phyloP scores from a whole-genome alignment of 2,329 filamentous ascomycete species.

The Aspergillus fumigatiaffinis region DNA sequence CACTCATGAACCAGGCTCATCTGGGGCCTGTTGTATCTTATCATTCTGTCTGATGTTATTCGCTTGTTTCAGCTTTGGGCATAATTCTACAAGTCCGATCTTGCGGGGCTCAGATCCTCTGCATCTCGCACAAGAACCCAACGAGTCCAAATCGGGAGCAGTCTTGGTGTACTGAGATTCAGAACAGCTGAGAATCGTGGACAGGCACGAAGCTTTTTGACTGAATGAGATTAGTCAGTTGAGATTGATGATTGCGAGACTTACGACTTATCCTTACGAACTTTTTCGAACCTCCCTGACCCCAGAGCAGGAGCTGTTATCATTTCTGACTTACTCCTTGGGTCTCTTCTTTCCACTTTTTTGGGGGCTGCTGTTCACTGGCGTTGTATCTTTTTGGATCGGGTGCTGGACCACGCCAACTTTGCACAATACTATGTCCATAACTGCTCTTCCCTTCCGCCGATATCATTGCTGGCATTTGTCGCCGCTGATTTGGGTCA shows the following conservation, averaged over 20 bases:
- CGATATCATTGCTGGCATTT: conserved; percentile 1
- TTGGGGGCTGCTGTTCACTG: conserved; percentile 4
- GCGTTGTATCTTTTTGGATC: conserved; percentile 1
- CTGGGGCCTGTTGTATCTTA: not conserved
- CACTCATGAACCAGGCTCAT: conserved; percentile 63
- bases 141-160: not conserved
- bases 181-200: not conserved
- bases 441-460: conserved; percentile 7
- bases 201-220: not conserved
- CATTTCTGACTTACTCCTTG: not conserved
- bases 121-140: not conserved
- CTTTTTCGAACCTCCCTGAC: not conserved
- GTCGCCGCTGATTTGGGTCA: conserved; percentile 15
- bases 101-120: not conserved
- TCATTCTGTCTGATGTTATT: not conserved
- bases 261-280: conserved; percentile 19
- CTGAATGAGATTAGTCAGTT: conserved; percentile 2
- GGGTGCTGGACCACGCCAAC: not conserved
- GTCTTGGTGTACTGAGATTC: not conserved
- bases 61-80: not conserved
- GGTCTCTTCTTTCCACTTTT: not conserved
- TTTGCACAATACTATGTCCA: not conserved
- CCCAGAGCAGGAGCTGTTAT: not conserved
- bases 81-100: not conserved
- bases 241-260: conserved; percentile 19